Base-by-base conservation (phyloP, 2,329 filamentous ascomycete species). In the Aureobasidium sp. region DNA sequence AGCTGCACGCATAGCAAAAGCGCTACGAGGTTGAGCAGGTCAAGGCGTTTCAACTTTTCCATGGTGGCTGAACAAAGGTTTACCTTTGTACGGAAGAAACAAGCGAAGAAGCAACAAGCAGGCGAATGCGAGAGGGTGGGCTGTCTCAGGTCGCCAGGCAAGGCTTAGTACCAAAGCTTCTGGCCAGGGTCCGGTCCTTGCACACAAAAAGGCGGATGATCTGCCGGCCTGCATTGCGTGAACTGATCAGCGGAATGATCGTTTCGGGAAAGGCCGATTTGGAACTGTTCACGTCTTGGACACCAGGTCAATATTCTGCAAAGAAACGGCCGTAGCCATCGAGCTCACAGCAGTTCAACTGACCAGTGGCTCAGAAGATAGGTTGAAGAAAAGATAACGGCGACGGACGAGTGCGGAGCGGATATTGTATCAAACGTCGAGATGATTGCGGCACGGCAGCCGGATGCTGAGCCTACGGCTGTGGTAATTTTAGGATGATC, bases 151-250 rank as follows among this genome's bases (percentile, higher is more conserved):
- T 49, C 30, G 24, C 45, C 24, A 11, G 16, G 34, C 17, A 49
- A 16, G 45, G 45, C 34, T 38, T 49, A 49, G 45, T 29, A 2
- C n/a, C 25, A 17, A 16, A 12, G 19, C 16, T 32, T 27, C 45
- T 49, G 34, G 34, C 45, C 45, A 49, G 45, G 45, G 30, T 49
- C 45, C 11, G 34, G 24, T 27, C 34, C 7, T 16, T 19, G 34
- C 45, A 49, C 25, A 3, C 45, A 49, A 16, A 3, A 17, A 38
- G 6, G 22, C 42, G 45, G 45, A 49, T 25, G 45, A 49, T 49
- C 45, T 37, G 24, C 45, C 45, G 45, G 34, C 10, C 12, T 29
- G 45, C 45, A 38, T 29, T 27, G 12, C 32, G 14, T 25, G 22
- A 5, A 35, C 7, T 8, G 41, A 47, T 35, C 42, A 30, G 25